These are phyloP conservation scores for Heliamphora exappendiculata DNA, from an alignment of 148 eudicot genomes.

Conservation along the genomic window DNA sequence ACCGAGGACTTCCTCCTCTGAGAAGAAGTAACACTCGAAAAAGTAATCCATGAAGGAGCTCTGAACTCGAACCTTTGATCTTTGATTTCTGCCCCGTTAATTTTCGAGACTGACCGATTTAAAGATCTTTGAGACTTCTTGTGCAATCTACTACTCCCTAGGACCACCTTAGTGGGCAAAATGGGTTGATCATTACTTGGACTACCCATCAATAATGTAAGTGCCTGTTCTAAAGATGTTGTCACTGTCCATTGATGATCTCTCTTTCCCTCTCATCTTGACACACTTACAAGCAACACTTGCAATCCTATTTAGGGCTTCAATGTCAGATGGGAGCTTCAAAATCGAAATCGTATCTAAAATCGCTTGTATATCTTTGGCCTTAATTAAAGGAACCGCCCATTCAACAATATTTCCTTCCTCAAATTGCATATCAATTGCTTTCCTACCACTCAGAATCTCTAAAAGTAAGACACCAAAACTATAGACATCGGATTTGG, in stretches of 20 bases:
- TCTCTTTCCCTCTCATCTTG: constrained; percentile 83
- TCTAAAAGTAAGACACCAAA: constrained; percentile 91
- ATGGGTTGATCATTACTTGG: constrained; percentile 94
- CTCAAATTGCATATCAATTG: constrained; percentile 85
- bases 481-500: constrained; percentile 93
- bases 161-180: constrained; percentile 77
- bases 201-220: constrained; percentile 74
- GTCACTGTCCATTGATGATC: constrained; percentile 97
- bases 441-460: constrained; percentile 82
- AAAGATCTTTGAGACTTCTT: constrained; percentile 81
- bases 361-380: constrained; percentile 50
- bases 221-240: constrained; percentile 72
- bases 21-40: constrained; percentile 86
- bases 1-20: constrained; percentile 88
- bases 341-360: constrained; percentile 61
- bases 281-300: constrained; percentile 81
- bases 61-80: constrained; percentile 76
- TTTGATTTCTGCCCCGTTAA: constrained; percentile 54
- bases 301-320: constrained; percentile 71
- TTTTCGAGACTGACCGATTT: constrained; percentile 52
- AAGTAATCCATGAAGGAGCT: constrained; percentile 95
- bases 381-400: constrained; percentile 80
- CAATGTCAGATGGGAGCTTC: constrained; percentile 54
- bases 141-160: constrained; percentile 91
- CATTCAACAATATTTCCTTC: constrained; percentile 95